These are phyloP conservation scores for Testicularia cyperi DNA, from an alignment of 1,284 basidiomycete genomes.

Conservation along the genomic window DNA sequence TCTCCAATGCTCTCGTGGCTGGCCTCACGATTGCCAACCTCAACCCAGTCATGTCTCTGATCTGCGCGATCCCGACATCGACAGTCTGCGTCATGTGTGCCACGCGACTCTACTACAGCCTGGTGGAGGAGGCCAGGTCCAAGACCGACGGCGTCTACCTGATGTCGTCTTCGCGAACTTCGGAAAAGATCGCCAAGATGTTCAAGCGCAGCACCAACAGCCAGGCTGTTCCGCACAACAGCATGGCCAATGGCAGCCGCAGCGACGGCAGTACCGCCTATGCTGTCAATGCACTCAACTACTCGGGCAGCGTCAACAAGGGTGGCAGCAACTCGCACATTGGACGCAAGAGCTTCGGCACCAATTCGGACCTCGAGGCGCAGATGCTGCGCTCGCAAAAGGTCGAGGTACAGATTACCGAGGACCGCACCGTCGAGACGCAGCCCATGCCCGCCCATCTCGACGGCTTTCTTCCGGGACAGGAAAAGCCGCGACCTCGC, in stretches of 20 bases:
- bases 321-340: too few species aligned
- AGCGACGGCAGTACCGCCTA: not conserved
- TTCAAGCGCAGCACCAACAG: constrained; percentile 8
- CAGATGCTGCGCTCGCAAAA: not conserved
- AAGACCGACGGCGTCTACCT: constrained; percentile 13
- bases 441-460: constrained; percentile 38
- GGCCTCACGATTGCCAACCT: constrained; percentile 34
- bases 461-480: constrained; percentile 4
- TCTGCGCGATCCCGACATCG: constrained; percentile 34
- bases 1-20: constrained; percentile 37
- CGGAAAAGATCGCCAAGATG: constrained; percentile 20
- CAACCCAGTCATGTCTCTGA: constrained; percentile 44
- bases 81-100: constrained; percentile 37
- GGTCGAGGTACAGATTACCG: constrained; percentile 10
- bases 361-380: constrained; percentile 13
- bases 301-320: constrained; percentile 5
- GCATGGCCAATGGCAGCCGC: constrained; percentile 1
- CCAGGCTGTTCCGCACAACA: constrained; percentile 1
- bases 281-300: constrained; percentile 8
- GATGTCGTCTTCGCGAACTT: not conserved
- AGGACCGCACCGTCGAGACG: constrained; percentile 12
- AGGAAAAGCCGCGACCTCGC: too few species aligned
- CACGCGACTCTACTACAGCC: constrained; percentile 42
- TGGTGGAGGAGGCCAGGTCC: constrained; percentile 35
- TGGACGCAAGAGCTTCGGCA: constrained; percentile 17